Conservation (phyloP, 2,329 filamentous ascomycete species). For the Dactylellina sp. region DNA sequence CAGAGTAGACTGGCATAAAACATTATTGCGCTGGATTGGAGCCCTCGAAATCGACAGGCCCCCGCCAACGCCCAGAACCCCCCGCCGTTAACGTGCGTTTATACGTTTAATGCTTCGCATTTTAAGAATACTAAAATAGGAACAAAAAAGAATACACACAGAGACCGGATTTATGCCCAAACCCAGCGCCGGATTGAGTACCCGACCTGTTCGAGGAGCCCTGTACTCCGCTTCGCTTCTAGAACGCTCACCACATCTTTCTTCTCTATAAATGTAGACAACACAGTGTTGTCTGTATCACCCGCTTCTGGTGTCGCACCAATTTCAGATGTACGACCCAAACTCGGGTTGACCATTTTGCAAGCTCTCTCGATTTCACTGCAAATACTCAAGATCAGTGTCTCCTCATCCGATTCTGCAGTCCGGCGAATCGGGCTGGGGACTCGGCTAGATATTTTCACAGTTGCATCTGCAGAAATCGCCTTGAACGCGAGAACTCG, state of each 20-base stretch:
- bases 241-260: conserved; percentile 83
- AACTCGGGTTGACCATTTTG: conserved; percentile 37
- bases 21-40: conserved; percentile 10
- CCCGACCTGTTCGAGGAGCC: conserved; percentile 84
- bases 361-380: conserved; percentile 52
- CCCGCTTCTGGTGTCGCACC: conserved; percentile 16
- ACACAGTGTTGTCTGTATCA: conserved; percentile 62
- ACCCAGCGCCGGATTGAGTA: conserved; percentile 94
- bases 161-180: conserved; percentile 68
- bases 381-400: conserved; percentile 58
- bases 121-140: conserved; percentile 12
- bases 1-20: conserved; percentile 9
- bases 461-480: conserved; percentile 36
- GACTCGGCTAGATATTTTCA: conserved; percentile 30
- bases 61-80: not conserved
- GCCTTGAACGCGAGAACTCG: conserved; percentile 56
- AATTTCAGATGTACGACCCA: conserved; percentile 12
- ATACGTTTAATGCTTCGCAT: conserved; percentile 7
- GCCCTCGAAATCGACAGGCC: too few relatives aligned
- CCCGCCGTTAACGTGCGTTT: not conserved
- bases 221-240: conserved; percentile 88
- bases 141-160: not conserved
- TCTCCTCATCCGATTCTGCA: conserved; percentile 66
- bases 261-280: conserved; percentile 66
- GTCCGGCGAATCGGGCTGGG: conserved; percentile 50